phyloP scores from a whole-genome alignment of 225 moss, liverwort and hornwort genomes.

The Physcomitrellopsis africana region DNA sequence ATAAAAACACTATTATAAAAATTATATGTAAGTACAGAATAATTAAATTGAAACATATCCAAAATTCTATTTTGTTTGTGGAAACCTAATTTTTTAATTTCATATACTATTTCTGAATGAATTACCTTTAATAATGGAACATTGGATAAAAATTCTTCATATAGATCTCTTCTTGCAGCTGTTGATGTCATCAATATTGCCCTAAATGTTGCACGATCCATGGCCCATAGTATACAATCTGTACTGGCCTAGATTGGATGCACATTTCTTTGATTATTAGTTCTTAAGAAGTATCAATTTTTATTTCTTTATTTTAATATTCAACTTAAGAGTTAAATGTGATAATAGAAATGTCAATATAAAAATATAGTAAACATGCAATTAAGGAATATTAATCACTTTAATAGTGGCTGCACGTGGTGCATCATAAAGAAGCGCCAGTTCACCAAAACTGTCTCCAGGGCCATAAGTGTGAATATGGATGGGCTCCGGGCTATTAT shows the following conservation, averaged over 20 bases:
- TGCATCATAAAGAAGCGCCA: conserved; percentile 85
- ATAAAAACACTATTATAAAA: too few species aligned
- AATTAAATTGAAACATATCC: too few species aligned
- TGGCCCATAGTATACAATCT: conserved; percentile 87
- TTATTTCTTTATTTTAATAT: too few species aligned
- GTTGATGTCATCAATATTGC: conserved; percentile 91
- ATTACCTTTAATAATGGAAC: conserved; percentile 79
- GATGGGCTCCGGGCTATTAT: conserved; percentile 37
- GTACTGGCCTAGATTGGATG: conserved; percentile 65
- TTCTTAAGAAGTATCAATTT: too few species aligned
- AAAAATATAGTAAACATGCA: too few species aligned
- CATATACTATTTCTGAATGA: too few species aligned
- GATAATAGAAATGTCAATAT: too few species aligned
- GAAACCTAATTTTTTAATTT: too few species aligned
- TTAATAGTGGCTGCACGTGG: conserved; percentile 87
- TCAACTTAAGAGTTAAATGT: too few species aligned
- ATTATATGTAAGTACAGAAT: too few species aligned
- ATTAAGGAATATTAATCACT: conserved; percentile 27
- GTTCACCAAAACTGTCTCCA: conserved; percentile 95
- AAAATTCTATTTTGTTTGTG: too few species aligned
- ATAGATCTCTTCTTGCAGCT: conserved; percentile 69
- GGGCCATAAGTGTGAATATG: conserved; percentile 74
- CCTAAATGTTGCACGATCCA: conserved; percentile 83
- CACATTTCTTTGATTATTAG: too few species aligned
- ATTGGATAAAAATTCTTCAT: conserved; percentile 82